Percentiles rank a stretch among this genome's conserved stretches.
phyloP scores from a whole-genome alignment of 2,329 filamentous ascomycete species.

The Setomelanomma holmii region DNA sequence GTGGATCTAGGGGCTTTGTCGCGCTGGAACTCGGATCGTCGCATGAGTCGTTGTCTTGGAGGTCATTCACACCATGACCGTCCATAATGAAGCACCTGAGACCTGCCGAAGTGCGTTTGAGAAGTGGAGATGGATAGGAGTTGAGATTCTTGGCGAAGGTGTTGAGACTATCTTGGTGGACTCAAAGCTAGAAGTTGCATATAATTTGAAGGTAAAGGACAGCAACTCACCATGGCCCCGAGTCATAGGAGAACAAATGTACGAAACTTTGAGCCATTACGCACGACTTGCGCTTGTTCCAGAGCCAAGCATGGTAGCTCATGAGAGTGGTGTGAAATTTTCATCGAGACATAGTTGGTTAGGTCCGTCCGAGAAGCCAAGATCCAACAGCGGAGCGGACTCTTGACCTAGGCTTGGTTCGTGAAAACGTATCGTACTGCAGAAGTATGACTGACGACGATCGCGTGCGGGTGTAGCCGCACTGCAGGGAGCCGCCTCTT shows the following conservation, averaged over 20 bases:
- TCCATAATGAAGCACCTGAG: constrained; percentile 21
- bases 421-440: constrained; percentile 20
- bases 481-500: constrained; percentile 26
- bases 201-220: no score
- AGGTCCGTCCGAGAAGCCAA: constrained; percentile 16
- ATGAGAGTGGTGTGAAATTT: constrained; percentile 11
- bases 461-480: constrained; percentile 26
- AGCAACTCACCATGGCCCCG: no score
- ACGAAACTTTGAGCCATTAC: constrained; percentile 18
- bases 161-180: no score
- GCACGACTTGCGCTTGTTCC: constrained; percentile 10
- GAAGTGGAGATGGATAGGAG: not conserved
- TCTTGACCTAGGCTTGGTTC: constrained; percentile 15
- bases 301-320: constrained; percentile 11
- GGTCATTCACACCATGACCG: constrained; percentile 15
- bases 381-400: constrained; percentile 7
- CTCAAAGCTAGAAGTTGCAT: no score
- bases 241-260: no score
- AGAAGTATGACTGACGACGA: no score
- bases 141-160: not conserved
- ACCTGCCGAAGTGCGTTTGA: constrained; percentile 1
- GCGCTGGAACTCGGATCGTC: constrained; percentile 12
- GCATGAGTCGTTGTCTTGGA: constrained; percentile 21
- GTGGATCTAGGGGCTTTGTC: constrained; percentile 22
- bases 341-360: constrained; percentile 4